phyloP scores from a whole-genome alignment of 768 basidiomycete genomes.

The Lyophyllum atratum region DNA sequence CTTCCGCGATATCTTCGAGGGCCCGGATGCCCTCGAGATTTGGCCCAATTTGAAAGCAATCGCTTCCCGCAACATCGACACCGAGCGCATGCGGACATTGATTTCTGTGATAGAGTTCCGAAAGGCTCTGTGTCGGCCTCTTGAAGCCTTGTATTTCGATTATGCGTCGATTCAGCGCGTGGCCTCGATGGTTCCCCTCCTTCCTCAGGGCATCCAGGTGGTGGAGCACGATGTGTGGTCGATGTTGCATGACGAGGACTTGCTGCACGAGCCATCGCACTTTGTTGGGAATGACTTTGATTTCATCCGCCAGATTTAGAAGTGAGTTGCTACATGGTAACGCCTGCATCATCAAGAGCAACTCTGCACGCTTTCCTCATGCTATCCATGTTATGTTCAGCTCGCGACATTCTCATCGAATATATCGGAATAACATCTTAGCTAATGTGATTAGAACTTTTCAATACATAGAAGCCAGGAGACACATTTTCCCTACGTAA shows the following conservation, averaged over 20 bases:
- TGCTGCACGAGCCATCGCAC: conserved; percentile 11
- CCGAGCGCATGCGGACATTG: conserved; percentile 7
- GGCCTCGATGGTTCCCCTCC: conserved; percentile 1
- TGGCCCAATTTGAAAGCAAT: conserved; percentile 13
- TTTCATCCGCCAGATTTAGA: background rate
- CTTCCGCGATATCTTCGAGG: conserved; percentile 12
- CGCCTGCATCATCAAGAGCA: too few relatives aligned
- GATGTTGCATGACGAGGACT: conserved; percentile 7
- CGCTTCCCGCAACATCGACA: conserved; percentile 17
- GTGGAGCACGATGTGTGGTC: conserved; percentile 17
- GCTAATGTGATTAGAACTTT: too few relatives aligned
- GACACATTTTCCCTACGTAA: too few relatives aligned
- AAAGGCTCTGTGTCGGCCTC: conserved; percentile 6
- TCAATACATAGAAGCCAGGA: too few relatives aligned
- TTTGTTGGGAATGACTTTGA: conserved; percentile 19
- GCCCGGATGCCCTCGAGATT: background rate
- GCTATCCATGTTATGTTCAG: too few relatives aligned
- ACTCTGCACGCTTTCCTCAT: too few relatives aligned
- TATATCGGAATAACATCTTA: too few relatives aligned
- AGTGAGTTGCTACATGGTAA: background rate
- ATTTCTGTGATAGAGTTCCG: conserved; percentile 7
- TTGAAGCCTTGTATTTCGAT: conserved; percentile 16
- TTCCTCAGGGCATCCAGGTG: conserved; percentile 5
- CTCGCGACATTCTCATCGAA: too few relatives aligned
- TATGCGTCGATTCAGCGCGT: conserved; percentile 8